These are phyloP conservation scores for Melastoma malabathricum DNA, from an alignment of 345 rosid genomes.

Conservation along the genomic window DNA sequence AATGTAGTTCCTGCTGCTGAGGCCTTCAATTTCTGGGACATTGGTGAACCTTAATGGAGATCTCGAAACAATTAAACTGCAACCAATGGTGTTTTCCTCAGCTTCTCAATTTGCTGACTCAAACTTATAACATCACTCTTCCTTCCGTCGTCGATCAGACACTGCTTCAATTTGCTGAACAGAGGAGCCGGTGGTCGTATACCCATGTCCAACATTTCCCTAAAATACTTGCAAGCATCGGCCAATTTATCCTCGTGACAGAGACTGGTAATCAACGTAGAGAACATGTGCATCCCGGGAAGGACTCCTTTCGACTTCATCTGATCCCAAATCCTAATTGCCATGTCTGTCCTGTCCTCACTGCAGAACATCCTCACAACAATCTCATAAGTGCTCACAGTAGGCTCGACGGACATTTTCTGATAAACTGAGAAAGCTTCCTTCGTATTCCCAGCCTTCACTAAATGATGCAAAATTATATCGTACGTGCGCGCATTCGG, in stretches of 20 bases:
- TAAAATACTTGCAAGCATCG: slow-evolving; percentile 66
- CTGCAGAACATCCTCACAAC: slow-evolving; percentile 76
- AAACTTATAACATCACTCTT: slow-evolving; percentile 34
- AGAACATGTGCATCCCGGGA: slow-evolving; percentile 90
- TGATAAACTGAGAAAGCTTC: slow-evolving; percentile 51
- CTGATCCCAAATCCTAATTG: slow-evolving; percentile 50
- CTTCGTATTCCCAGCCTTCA: slow-evolving; percentile 27
- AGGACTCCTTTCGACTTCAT: slow-evolving; percentile 66
- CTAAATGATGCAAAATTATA: slow-evolving; percentile 58
- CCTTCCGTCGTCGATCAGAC: slow-evolving; percentile 45
- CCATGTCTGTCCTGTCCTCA: slow-evolving; percentile 48
- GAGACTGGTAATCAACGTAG: slow-evolving; percentile 39
- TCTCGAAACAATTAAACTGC: not conserved
- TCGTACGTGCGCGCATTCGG: slow-evolving; percentile 72
- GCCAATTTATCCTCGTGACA: slow-evolving; percentile 49
- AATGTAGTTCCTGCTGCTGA: too few relatives aligned
- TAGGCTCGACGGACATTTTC: slow-evolving; percentile 49
- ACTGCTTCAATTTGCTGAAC: slow-evolving; percentile 69
- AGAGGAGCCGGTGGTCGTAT: slow-evolving; percentile 64
- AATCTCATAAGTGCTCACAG: slow-evolving; percentile 66
- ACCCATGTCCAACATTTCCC: slow-evolving; percentile 78
- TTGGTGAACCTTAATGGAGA: too few relatives aligned
- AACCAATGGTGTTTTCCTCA: slow-evolving; percentile 46
- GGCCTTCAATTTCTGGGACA: too few relatives aligned
- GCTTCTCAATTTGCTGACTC: slow-evolving; percentile 41